These are phyloP conservation scores for Penicillium pancosmium DNA, from an alignment of 495 filamentous ascomycete genomes.

Conservation along the genomic window DNA sequence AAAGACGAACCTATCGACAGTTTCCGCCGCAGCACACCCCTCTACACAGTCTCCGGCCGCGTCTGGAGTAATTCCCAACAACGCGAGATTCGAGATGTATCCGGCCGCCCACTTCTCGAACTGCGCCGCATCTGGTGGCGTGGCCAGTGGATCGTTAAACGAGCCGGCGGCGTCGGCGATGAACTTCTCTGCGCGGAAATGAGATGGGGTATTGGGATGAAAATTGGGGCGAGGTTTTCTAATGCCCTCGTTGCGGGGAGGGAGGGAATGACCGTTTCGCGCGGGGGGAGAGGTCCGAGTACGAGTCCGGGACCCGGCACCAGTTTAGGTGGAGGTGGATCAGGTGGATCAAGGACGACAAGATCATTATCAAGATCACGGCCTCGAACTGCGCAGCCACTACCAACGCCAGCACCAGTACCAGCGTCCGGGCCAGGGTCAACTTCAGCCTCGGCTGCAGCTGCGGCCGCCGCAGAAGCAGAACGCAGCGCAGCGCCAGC, in stretches of 20 bases:
- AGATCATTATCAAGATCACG: not conserved
- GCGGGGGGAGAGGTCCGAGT: not conserved
- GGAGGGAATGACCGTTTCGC: not conserved
- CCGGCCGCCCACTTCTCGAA: conserved; percentile 19
- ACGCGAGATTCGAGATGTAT: conserved; percentile 22
- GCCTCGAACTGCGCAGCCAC: not conserved
- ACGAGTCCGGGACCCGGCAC: not conserved
- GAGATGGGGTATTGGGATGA: conserved; percentile 14
- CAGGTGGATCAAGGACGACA: too few species aligned
- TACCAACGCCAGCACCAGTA: not conserved
- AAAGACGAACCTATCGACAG: conserved; percentile 22
- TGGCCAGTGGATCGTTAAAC: conserved; percentile 21
- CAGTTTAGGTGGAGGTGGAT: too few species aligned
- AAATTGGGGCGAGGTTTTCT: conserved; percentile 16
- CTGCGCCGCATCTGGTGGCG: conserved; percentile 25
- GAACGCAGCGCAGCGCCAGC: too few species aligned
- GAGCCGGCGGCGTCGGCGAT: conserved; percentile 14
- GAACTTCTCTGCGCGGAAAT: conserved; percentile 14
- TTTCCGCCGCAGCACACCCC: conserved; percentile 16
- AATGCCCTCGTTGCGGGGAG: conserved; percentile 20
- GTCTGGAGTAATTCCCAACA: conserved; percentile 23
- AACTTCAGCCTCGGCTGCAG: not conserved
- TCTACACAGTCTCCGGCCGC: conserved; percentile 25
- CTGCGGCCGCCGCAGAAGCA: not conserved
- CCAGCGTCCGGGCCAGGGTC: not conserved